A percentile compares a stretch with the other conserved stretches of the same genome.
phyloP scores from a whole-genome alignment of 2,329 filamentous ascomycete genomes.

The Epicoccum sorghinum region DNA sequence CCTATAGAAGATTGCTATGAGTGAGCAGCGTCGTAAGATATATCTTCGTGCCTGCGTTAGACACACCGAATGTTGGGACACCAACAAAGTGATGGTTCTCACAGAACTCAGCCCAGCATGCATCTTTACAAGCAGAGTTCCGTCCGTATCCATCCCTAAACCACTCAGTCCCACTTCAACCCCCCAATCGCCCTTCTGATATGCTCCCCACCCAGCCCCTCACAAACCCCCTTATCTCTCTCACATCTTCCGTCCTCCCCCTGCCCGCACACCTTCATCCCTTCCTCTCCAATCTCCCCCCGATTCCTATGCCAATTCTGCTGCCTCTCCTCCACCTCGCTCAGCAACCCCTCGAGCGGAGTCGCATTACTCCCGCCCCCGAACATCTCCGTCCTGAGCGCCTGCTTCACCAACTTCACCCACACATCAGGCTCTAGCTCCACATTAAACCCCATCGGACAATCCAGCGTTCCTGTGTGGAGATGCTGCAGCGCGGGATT shows the following conservation, averaged over 20 bases:
- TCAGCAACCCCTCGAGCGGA: constrained; percentile 45
- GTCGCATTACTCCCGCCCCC: constrained; percentile 42
- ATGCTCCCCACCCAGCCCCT: constrained; percentile 23
- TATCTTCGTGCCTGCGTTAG: no score
- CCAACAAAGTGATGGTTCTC: no score
- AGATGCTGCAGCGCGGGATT: constrained; percentile 46
- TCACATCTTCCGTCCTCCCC: background rate
- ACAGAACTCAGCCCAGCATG: no score
- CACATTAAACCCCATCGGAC: constrained; percentile 53
- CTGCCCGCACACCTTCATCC: constrained; percentile 26
- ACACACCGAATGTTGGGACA: no score
- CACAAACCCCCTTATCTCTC: constrained; percentile 17
- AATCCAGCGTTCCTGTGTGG: constrained; percentile 52
- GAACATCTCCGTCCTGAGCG: constrained; percentile 52
- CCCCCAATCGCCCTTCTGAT: constrained; percentile 20
- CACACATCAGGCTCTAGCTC: constrained; percentile 54
- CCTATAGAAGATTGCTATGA: no score
- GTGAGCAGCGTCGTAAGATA: no score
- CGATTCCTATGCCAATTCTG: constrained; percentile 47
- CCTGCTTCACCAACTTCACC: constrained; percentile 52
- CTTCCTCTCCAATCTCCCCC: constrained; percentile 23
- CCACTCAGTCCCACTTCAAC: constrained; percentile 22
- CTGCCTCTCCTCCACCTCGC: constrained; percentile 52
- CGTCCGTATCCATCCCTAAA: no score
- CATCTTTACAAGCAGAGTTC: no score